Evolutionary conservation across 768 basidiomycete genomes (phyloP).

Genomic region (Xerocomus spinulosus): DNA sequence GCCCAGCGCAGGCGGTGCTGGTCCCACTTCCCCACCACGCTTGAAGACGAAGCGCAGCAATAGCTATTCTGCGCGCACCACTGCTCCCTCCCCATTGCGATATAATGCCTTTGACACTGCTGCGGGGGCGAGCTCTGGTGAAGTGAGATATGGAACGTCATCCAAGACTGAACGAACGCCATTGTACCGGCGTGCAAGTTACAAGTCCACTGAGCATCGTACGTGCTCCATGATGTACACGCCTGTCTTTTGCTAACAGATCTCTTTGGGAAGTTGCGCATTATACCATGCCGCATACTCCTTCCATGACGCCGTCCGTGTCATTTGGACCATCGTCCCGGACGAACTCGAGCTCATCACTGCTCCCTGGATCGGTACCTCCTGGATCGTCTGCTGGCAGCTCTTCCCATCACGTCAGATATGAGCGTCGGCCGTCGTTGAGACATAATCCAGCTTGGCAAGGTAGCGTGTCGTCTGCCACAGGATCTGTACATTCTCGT

Average conservation of each 20-base stretch:
- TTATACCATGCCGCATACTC: slow-evolving; percentile 29
- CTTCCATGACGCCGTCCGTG: slow-evolving; percentile 30
- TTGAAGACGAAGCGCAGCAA: slow-evolving; percentile 37
- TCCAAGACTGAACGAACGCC: slow-evolving; percentile 33
- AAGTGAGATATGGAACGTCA: slow-evolving; percentile 31
- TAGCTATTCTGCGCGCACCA: slow-evolving; percentile 36
- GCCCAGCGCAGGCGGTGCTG: slow-evolving; percentile 23
- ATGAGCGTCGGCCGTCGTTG: slow-evolving; percentile 43
- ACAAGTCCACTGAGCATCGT: slow-evolving; percentile 43
- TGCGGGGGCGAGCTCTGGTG: slow-evolving; percentile 23
- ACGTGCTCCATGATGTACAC: slow-evolving; percentile 25
- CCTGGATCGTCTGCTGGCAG: slow-evolving; percentile 38
- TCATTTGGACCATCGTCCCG: slow-evolving; percentile 42
- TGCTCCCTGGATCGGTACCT: slow-evolving; percentile 37
- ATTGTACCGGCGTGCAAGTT: slow-evolving; percentile 40
- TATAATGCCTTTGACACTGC: slow-evolving; percentile 35
- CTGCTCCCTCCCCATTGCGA: slow-evolving; percentile 39
- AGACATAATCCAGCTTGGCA: slow-evolving; percentile 48
- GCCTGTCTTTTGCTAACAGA: background rate
- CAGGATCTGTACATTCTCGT: slow-evolving; percentile 40
- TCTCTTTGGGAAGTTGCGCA: slow-evolving; percentile 23
- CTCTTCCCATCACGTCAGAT: slow-evolving; percentile 36
- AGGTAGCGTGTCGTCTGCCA: slow-evolving; percentile 35
- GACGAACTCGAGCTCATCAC: slow-evolving; percentile 49
- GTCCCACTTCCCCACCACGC: slow-evolving; percentile 36